phyloP scores from a whole-genome alignment of 768 basidiomycete genomes.

The Amyloporia xantha region DNA sequence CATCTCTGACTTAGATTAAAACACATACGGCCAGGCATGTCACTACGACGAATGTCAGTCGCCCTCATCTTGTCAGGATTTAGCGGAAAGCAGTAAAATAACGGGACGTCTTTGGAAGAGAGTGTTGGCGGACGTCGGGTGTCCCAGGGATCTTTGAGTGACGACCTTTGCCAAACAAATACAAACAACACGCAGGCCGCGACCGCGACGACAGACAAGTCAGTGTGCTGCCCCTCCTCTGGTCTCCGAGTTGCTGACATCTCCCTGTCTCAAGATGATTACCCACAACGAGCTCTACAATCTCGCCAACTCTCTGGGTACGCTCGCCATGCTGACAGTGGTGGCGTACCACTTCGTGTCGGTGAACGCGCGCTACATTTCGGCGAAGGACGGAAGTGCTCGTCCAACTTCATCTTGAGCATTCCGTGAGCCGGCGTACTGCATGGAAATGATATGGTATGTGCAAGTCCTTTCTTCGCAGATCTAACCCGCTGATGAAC shows the following conservation, averaged over 20 bases:
- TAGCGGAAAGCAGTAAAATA: background rate
- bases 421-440: background rate
- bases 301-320: slow-evolving; percentile 77
- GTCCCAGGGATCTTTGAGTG: background rate
- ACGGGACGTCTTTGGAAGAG: background rate
- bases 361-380: slow-evolving; percentile 61
- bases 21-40: slow-evolving; percentile 80
- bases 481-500: too few species aligned
- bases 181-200: slow-evolving; percentile 13
- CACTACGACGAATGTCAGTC: slow-evolving; percentile 51
- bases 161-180: slow-evolving; percentile 7
- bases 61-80: slow-evolving; percentile 49
- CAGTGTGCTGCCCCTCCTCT: background rate
- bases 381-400: slow-evolving; percentile 14
- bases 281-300: slow-evolving; percentile 73
- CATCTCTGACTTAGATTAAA: too few species aligned
- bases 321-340: slow-evolving; percentile 80
- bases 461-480: too few species aligned
- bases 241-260: background rate
- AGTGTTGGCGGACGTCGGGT: slow-evolving; percentile 4
- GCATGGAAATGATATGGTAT: too few species aligned
- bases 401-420: background rate
- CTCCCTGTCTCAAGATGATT: slow-evolving; percentile 49
- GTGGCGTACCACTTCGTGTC: slow-evolving; percentile 88
- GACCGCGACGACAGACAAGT: slow-evolving; percentile 12